Conservation (phyloP, 2,329 filamentous ascomycete genomes). For the Diaporthe eres region DNA sequence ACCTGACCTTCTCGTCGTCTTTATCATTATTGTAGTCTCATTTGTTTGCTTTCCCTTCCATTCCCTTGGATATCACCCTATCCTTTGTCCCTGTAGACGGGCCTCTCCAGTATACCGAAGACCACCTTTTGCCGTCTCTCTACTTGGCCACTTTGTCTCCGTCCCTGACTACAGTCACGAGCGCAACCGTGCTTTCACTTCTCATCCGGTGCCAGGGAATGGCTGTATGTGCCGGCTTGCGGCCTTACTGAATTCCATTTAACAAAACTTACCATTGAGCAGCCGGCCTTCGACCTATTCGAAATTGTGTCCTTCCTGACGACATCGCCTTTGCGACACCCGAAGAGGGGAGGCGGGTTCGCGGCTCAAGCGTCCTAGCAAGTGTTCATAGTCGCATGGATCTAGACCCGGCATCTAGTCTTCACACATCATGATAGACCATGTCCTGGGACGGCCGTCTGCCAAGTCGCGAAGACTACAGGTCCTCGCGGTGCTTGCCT, state of each 20-base stretch:
- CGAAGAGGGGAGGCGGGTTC: neutral
- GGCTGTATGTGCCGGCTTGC: conserved; percentile 28
- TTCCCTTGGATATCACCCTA: neutral
- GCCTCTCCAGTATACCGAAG: neutral
- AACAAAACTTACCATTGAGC: neutral
- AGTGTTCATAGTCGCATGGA: neutral
- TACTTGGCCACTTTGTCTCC: conserved; percentile 8
- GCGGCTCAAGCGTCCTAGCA: neutral
- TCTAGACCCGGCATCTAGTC: conserved; percentile 14
- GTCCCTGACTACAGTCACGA: neutral
- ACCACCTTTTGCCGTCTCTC: conserved; percentile 11
- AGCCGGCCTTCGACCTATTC: neutral
- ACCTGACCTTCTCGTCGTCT: conserved; percentile 22
- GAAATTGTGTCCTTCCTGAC: neutral
- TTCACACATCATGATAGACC: conserved; percentile 75
- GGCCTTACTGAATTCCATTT: neutral
- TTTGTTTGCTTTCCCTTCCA: neutral
- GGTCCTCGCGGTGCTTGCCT: conserved; percentile 89
- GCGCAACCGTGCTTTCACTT: neutral
- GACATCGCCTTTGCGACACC: neutral
- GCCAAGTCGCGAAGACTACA: conserved; percentile 93
- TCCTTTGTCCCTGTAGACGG: conserved; percentile 1
- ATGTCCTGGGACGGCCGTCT: conserved; percentile 92
- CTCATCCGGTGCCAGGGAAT: conserved; percentile 21
- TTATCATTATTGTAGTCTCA: neutral